Evolutionary conservation across 2,329 filamentous ascomycete genomes (phyloP).

Genomic region (Aureobasidium mangrovei): DNA sequence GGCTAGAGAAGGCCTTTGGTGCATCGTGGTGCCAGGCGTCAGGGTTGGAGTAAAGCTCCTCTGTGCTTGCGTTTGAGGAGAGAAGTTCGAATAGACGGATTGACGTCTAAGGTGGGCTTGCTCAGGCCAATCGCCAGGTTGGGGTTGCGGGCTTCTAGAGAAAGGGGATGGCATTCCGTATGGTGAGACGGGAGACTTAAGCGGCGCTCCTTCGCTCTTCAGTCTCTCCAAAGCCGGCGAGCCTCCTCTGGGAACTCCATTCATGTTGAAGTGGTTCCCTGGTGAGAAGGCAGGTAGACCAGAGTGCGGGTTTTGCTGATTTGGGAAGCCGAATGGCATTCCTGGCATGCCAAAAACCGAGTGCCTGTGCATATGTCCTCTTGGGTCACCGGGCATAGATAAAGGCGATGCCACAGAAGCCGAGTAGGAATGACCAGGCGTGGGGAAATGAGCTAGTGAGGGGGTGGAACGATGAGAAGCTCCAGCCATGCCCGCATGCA

Average conservation of each 20-base stretch:
- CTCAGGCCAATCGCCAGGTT: conserved; percentile 10
- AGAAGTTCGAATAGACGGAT: conserved; percentile 18
- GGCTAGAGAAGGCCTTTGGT: conserved; percentile 46
- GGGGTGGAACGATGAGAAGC: conserved; percentile 22
- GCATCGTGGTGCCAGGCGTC: conserved; percentile 25
- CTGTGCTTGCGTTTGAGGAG: conserved; percentile 19
- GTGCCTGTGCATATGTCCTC: conserved; percentile 58
- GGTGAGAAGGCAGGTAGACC: conserved; percentile 34
- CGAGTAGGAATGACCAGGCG: conserved; percentile 40
- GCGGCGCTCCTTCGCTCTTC: conserved; percentile 28
- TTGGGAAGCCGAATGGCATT: conserved; percentile 56
- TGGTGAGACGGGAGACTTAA: conserved; percentile 51
- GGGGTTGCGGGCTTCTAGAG: not conserved
- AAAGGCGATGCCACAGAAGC: conserved; percentile 63
- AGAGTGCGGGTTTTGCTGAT: conserved; percentile 53
- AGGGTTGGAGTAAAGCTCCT: conserved; percentile 40
- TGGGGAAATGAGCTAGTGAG: conserved; percentile 45
- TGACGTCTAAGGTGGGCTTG: conserved; percentile 16
- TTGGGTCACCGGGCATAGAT: conserved; percentile 51
- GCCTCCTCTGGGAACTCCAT: conserved; percentile 31
- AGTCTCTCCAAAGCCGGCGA: conserved; percentile 33
- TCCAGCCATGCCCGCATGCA: conserved; percentile 41
- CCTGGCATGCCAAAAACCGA: conserved; percentile 52
- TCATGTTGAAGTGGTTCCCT: conserved; percentile 18
- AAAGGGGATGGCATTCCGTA: conserved; percentile 12